Percentiles rank a stretch among this genome's conserved stretches.
phyloP scores from a whole-genome alignment of 768 basidiomycete genomes.

The Sutorius australiensis region DNA sequence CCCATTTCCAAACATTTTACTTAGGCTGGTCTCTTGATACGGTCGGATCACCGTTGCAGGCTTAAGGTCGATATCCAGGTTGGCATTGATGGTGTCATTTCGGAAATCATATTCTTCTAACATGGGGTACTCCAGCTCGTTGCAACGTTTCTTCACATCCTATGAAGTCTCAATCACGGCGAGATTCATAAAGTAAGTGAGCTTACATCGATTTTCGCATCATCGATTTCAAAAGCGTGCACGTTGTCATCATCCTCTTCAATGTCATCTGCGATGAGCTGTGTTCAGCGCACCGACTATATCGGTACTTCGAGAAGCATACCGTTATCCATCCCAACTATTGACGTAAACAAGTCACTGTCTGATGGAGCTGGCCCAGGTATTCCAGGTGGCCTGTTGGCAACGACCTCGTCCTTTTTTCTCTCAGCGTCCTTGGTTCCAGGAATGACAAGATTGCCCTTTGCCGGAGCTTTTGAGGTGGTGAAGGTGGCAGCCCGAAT shows the following conservation, averaged over 20 bases:
- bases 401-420: constrained; percentile 57
- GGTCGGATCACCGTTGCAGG: constrained; percentile 96
- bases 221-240: constrained; percentile 94
- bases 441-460: constrained; percentile 81
- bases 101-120: constrained; percentile 99
- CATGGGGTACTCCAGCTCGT: constrained; percentile 96
- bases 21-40: constrained; percentile 97
- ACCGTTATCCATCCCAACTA: constrained; percentile 94
- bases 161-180: constrained; percentile 30
- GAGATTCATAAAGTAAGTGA: neutral
- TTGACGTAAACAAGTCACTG: constrained; percentile 85
- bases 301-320: constrained; percentile 21
- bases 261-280: constrained; percentile 69
- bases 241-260: constrained; percentile 98
- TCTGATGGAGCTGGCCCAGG: constrained; percentile 42
- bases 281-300: neutral
- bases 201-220: constrained; percentile 86
- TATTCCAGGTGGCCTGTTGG: constrained; percentile 28
- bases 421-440: constrained; percentile 76
- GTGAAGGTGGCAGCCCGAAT: constrained; percentile 76
- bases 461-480: constrained; percentile 75
- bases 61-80: constrained; percentile 97
- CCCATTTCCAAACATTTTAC: constrained; percentile 99
- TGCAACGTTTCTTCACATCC: constrained; percentile 96
- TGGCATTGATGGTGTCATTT: constrained; percentile 93